Conservation (phyloP, 345 rosid species). For the Corchorus capsularis region DNA sequence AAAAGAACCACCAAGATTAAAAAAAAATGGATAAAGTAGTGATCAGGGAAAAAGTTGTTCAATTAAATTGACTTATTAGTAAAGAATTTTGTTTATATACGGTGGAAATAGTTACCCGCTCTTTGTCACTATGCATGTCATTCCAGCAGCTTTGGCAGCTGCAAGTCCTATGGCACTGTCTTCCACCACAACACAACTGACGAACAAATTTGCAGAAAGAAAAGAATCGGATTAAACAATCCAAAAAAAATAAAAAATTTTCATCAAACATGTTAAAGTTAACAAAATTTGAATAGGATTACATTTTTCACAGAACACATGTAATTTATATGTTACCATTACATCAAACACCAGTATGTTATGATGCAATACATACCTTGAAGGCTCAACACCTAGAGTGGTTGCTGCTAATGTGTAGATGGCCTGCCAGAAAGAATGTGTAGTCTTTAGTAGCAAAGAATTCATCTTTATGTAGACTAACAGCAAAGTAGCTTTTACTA, state of each 20-base stretch:
- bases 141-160: constrained; percentile 97
- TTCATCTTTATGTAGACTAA: background rate
- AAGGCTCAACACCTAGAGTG: constrained; percentile 85
- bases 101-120: constrained; percentile 56
- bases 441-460: constrained; percentile 8
- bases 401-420: constrained; percentile 85
- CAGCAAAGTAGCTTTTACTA: background rate
- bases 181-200: constrained; percentile 93
- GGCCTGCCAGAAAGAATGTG: constrained; percentile 51
- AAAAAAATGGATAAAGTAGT: too few relatives aligned
- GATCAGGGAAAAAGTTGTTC: too few relatives aligned
- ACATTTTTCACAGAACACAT: background rate
- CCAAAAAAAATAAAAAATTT: background rate
- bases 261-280: background rate
- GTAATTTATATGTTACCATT: background rate
- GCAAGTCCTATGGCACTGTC: constrained; percentile 92
- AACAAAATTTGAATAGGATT: background rate
- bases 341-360: background rate
- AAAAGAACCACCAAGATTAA: too few relatives aligned
- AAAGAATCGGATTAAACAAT: background rate
- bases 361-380: constrained; percentile 66
- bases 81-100: background rate
- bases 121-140: constrained; percentile 92
- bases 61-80: background rate
- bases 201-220: constrained; percentile 6